Conservation (phyloP, 257 asterid species). For the Nyctanthes arbortristis region DNA sequence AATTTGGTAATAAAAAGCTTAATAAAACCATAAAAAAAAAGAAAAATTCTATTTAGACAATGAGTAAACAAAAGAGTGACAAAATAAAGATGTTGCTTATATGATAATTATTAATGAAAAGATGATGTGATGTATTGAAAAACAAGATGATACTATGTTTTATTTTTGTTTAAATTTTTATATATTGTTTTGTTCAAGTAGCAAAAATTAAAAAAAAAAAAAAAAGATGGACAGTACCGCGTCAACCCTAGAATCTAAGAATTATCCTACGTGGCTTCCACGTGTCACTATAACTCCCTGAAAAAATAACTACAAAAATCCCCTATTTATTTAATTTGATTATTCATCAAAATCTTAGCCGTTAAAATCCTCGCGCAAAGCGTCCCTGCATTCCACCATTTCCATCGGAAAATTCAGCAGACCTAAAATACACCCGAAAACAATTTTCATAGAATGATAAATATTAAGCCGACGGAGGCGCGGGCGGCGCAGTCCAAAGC, state of each 20-base stretch:
- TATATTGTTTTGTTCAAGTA: too few species aligned
- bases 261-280: too few species aligned
- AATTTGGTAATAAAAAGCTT: too few species aligned
- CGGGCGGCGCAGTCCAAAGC: conserved; percentile 45
- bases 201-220: not conserved
- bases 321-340: not conserved
- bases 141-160: too few species aligned
- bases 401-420: conserved; percentile 27
- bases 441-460: conserved; percentile 24
- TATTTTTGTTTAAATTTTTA: not conserved
- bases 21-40: too few species aligned
- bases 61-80: too few species aligned
- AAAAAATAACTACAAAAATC: not conserved
- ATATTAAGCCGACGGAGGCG: conserved; percentile 66
- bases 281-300: too few species aligned
- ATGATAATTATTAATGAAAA: too few species aligned
- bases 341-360: conserved; percentile 36
- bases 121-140: too few species aligned
- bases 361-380: conserved; percentile 22
- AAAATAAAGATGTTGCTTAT: too few species aligned
- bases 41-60: too few species aligned
- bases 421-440: conserved; percentile 9
- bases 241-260: not conserved
- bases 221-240: not conserved
- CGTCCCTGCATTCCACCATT: conserved; percentile 6